Evolutionary conservation across 305 asterid genomes (phyloP).

Genomic region (Salvia sclarea): DNA sequence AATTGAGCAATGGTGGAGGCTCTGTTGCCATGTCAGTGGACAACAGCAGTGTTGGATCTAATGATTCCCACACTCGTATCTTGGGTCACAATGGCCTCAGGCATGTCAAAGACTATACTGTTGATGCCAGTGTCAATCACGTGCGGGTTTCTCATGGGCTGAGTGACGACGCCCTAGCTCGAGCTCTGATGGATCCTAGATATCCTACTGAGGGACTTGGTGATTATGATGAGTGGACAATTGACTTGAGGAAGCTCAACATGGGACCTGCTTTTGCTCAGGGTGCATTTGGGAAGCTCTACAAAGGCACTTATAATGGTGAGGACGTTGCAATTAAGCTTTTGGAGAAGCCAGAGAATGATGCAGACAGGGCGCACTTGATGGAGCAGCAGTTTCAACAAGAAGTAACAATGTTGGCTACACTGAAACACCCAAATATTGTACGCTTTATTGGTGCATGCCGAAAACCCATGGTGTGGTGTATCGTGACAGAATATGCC

Average conservation of each 20-base stretch:
- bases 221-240: constrained; percentile 90
- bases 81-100: constrained; percentile 89
- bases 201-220: constrained; percentile 88
- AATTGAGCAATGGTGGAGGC: constrained; percentile 94
- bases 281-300: constrained; percentile 97
- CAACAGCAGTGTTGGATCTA: constrained; percentile 93
- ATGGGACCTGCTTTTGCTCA: constrained; percentile 99
- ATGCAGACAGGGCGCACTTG: constrained; percentile 70
- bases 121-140: constrained; percentile 75
- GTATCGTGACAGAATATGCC: constrained; percentile 94
- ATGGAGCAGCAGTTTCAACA: constrained; percentile 99
- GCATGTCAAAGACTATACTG: constrained; percentile 78
- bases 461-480: constrained; percentile 98
- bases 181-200: constrained; percentile 82
- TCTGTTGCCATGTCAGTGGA: constrained; percentile 97
- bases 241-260: constrained; percentile 86
- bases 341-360: constrained; percentile 90
- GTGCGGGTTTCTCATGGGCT: constrained; percentile 70
- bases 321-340: constrained; percentile 97
- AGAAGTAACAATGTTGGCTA: constrained; percentile 96
- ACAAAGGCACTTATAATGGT: constrained; percentile 83
- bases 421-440: constrained; percentile 83
- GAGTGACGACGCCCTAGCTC: constrained; percentile 91
- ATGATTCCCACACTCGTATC: constrained; percentile 85
- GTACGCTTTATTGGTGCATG: constrained; percentile 96